These are phyloP conservation scores for Populus hybrid DNA, from an alignment of 441 rosid genomes.

Conservation along the genomic window DNA sequence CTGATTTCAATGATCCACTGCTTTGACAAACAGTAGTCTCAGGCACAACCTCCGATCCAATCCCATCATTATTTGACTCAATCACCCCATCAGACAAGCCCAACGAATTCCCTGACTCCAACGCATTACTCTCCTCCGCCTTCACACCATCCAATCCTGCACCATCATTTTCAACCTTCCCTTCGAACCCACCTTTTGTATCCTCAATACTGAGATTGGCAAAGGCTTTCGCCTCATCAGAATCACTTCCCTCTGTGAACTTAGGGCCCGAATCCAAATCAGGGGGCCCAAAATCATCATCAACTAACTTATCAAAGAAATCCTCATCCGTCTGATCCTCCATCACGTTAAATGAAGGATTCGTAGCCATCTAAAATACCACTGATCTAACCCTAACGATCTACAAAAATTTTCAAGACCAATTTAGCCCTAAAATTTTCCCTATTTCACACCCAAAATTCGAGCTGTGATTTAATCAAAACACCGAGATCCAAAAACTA, in stretches of 20 bases:
- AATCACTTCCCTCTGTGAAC: constrained; percentile 41
- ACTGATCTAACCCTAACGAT: constrained; percentile 25
- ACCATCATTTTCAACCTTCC: constrained; percentile 9
- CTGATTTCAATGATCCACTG: constrained; percentile 35
- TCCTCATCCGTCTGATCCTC: constrained; percentile 99
- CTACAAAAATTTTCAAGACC: constrained; percentile 13
- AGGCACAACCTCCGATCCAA: constrained; percentile 29
- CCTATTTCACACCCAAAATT: constrained; percentile 18
- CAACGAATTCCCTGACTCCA: constrained; percentile 17
- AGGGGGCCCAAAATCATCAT: constrained; percentile 53
- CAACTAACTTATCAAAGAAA: constrained; percentile 92
- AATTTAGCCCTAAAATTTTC: constrained; percentile 14
- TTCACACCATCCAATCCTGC: constrained; percentile 9
- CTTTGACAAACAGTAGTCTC: constrained; percentile 23
- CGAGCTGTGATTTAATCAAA: constrained; percentile 29
- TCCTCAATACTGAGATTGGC: constrained; percentile 51
- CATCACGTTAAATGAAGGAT: constrained; percentile 60
- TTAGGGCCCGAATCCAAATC: constrained; percentile 20
- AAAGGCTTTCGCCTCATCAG: constrained; percentile 56
- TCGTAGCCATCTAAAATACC: constrained; percentile 53
- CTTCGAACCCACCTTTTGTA: constrained; percentile 18
- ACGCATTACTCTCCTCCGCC: constrained; percentile 17
- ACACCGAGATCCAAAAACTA: constrained; percentile 49
- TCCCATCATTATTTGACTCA: constrained; percentile 28
- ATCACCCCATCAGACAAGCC: constrained; percentile 17